A percentile compares a stretch with the other conserved stretches of the same genome.
phyloP scores from a whole-genome alignment of 768 basidiomycete species.

The Cyathus striatus region DNA sequence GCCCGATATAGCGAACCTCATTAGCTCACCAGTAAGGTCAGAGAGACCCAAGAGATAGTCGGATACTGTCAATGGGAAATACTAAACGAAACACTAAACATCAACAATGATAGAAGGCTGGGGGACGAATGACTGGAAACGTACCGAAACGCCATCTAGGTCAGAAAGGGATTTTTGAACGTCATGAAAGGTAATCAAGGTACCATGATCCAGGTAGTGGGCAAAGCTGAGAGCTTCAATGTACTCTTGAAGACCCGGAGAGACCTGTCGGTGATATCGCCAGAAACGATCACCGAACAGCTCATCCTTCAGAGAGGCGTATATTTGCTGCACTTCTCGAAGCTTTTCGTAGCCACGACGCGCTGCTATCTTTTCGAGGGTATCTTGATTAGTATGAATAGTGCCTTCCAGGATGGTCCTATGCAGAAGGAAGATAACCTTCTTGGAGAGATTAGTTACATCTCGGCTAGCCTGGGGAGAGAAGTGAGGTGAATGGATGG shows the following conservation, averaged over 20 bases:
- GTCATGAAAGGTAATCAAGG: constrained; percentile 61
- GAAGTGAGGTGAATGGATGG: background rate
- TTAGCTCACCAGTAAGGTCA: constrained; percentile 94
- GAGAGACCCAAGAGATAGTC: constrained; percentile 92
- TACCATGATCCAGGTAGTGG: constrained; percentile 70
- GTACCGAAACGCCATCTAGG: constrained; percentile 57
- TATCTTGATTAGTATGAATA: constrained; percentile 15
- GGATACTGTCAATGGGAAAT: constrained; percentile 66
- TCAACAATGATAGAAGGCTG: background rate
- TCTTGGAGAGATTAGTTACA: constrained; percentile 88
- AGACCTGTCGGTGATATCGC: constrained; percentile 70
- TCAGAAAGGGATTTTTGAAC: constrained; percentile 65
- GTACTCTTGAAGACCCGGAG: constrained; percentile 89
- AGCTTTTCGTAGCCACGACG: constrained; percentile 55
- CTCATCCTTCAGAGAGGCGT: constrained; percentile 56
- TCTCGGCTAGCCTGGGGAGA: constrained; percentile 68
- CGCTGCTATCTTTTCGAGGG: constrained; percentile 37
- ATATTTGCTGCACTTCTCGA: constrained; percentile 58
- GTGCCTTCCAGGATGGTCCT: constrained; percentile 43
- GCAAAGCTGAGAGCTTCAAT: constrained; percentile 91
- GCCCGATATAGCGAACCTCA: constrained; percentile 90
- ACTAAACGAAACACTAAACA: constrained; percentile 36
- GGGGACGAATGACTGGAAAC: constrained; percentile 18
- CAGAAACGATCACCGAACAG: constrained; percentile 69
- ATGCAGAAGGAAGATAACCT: constrained; percentile 89